Base-by-base conservation (phyloP, 768 basidiomycete genomes). In the Naganishia vishniacii region DNA sequence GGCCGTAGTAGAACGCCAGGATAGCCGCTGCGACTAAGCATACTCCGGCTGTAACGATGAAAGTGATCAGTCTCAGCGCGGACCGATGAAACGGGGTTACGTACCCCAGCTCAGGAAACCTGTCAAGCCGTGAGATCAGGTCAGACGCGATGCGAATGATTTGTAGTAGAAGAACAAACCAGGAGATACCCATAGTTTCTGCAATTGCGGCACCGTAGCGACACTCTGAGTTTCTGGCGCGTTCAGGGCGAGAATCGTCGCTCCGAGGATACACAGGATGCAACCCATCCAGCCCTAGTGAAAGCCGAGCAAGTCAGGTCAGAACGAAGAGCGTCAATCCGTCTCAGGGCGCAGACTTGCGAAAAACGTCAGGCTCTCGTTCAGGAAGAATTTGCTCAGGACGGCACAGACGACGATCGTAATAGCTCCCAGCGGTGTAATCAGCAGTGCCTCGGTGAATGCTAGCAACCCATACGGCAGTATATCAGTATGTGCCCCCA, bases 381-480 rank as follows among this genome's bases (percentile, higher is more conserved):
- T 85, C 71, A 99, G 86, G 80, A 98, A 89, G 68, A 94, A 81
- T 31, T 90, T 92, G 7, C 93, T 93, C 18, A 97, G 80, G 34
- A 94, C 88, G 53, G 93, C 92, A 76, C 87, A 94, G 68, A 98
- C 82, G 68, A 99, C 95, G 69, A 99, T 95, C 20, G 91, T 92
- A 61, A 99, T 83, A 8, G 94, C 92, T 44, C 94, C 94, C 70
- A 99, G 84, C 2, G 94, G 95, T 41, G 94, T 98, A 65, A 98
- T 95, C 65, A 97, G 85, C 70, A 98, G 87, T 29, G 91, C 91
- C 40, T 70, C 70, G 13, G 69, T 67, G 48, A 73, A 74, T 0
- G 71, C 70, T 67, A 28, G 26, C 5, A 13, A 42, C 15, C 40
- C 41, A 4, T 20, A 16, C 45, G n/a, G 9, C 28, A 15, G n/a